Evolutionary conservation across 1,284 basidiomycete genomes (phyloP).

Genomic region (Apiotrichum gamsii): DNA sequence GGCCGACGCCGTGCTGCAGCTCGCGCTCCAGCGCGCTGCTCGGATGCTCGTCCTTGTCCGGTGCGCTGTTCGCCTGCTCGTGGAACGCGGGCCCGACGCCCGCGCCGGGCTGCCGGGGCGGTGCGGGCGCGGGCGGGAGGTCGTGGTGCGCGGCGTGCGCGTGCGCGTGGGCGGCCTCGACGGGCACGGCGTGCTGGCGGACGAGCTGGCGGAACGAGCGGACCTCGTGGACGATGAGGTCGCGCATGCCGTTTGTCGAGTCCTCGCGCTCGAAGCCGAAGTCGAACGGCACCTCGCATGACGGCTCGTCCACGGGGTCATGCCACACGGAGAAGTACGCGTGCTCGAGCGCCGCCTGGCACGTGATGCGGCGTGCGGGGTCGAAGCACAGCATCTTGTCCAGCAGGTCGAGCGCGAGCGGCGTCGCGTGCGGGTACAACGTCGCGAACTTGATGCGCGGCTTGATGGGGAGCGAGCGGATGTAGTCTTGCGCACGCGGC

Average conservation of each 20-base stretch:
- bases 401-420: slow-evolving; percentile 86
- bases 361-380: slow-evolving; percentile 89
- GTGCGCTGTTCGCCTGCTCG: slow-evolving; percentile 50
- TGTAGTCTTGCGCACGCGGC: slow-evolving; percentile 74
- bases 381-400: slow-evolving; percentile 91
- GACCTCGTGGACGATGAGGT: slow-evolving; percentile 80
- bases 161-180: background rate
- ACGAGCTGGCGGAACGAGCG: slow-evolving; percentile 42
- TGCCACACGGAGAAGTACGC: slow-evolving; percentile 93
- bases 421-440: slow-evolving; percentile 89
- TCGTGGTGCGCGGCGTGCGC: slow-evolving; percentile 13
- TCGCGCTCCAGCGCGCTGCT: slow-evolving; percentile 79
- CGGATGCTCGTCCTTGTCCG: slow-evolving; percentile 71
- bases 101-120: slow-evolving; percentile 24
- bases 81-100: slow-evolving; percentile 46
- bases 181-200: slow-evolving; percentile 31
- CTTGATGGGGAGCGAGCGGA: slow-evolving; percentile 94
- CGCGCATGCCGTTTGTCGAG: slow-evolving; percentile 94
- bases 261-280: slow-evolving; percentile 98
- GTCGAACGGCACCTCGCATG: slow-evolving; percentile 79
- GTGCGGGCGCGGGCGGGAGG: slow-evolving; percentile 35
- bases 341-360: slow-evolving; percentile 90
- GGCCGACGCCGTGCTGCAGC: slow-evolving; percentile 51
- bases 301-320: slow-evolving; percentile 84
- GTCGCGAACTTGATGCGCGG: slow-evolving; percentile 84